These are phyloP conservation scores for Curvularia lunata DNA, from an alignment of 2,329 filamentous ascomycete genomes.

Conservation along the genomic window DNA sequence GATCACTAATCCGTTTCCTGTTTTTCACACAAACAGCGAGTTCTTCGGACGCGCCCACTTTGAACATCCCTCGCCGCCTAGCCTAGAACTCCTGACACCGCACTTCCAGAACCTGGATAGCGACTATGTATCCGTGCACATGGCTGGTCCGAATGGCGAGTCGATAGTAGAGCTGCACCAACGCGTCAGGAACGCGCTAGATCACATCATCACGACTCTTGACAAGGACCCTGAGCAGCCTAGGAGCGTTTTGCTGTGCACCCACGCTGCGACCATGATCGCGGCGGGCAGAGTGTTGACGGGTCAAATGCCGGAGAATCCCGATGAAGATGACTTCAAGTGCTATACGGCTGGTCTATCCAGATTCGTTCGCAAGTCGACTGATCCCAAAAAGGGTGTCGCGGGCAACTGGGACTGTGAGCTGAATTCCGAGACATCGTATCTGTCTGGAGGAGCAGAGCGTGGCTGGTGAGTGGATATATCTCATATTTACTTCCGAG, in stretches of 20 bases:
- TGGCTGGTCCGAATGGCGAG: slow-evolving; percentile 78
- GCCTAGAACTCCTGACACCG: slow-evolving; percentile 65
- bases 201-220: slow-evolving; percentile 72
- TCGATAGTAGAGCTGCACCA: slow-evolving; percentile 79
- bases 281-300: slow-evolving; percentile 83
- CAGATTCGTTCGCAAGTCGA: slow-evolving; percentile 63
- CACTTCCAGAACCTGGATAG: slow-evolving; percentile 69
- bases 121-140: slow-evolving; percentile 66
- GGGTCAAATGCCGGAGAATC: slow-evolving; percentile 73
- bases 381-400: slow-evolving; percentile 63
- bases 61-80: slow-evolving; percentile 79
- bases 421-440: slow-evolving; percentile 83
- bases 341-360: slow-evolving; percentile 85
- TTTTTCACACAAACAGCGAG: slow-evolving; percentile 56
- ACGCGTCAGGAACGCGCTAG: slow-evolving; percentile 73
- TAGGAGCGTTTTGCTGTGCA: slow-evolving; percentile 78
- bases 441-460: slow-evolving; percentile 80
- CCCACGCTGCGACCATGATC: slow-evolving; percentile 90
- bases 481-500: background rate
- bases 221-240: slow-evolving; percentile 69
- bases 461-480: slow-evolving; percentile 75
- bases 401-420: slow-evolving; percentile 81
- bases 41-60: slow-evolving; percentile 92
- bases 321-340: slow-evolving; percentile 77
- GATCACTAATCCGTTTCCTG: background rate